Evolutionary conservation across 1,284 basidiomycete genomes (phyloP).

Genomic region (Heterobasidion parviporum): DNA sequence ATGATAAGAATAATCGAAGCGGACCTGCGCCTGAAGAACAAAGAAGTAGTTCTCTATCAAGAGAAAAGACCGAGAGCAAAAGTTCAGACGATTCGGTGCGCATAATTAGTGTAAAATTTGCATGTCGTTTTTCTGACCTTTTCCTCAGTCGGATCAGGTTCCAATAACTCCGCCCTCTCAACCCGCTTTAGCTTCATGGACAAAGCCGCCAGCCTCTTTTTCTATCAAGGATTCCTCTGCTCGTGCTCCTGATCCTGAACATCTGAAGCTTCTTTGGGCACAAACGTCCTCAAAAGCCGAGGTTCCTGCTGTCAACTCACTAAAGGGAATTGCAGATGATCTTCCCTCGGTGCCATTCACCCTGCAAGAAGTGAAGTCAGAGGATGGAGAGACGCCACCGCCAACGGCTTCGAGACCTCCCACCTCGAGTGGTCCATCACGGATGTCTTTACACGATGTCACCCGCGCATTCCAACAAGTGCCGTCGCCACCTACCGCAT

Average conservation of each 20-base stretch:
- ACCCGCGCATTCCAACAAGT: constrained; percentile 79
- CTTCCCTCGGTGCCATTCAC: constrained; percentile 67
- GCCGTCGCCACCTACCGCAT: constrained; percentile 39
- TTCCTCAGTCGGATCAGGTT: constrained; percentile 31
- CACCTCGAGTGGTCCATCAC: constrained; percentile 44
- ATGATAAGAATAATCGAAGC: neutral
- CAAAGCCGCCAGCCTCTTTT: constrained; percentile 32
- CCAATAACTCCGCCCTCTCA: constrained; percentile 41
- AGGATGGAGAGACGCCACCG: constrained; percentile 73
- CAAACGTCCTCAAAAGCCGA: constrained; percentile 60
- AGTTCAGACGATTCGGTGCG: constrained; percentile 40
- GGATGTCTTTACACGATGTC: constrained; percentile 74
- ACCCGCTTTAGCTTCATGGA: constrained; percentile 38
- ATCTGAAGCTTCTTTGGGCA: constrained; percentile 79
- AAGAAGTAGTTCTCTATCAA: neutral
- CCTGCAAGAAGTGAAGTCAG: constrained; percentile 73
- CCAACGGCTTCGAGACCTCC: constrained; percentile 27
- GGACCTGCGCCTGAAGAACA: neutral
- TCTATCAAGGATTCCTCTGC: constrained; percentile 57
- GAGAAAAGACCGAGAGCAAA: constrained; percentile 18
- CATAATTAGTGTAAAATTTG: constrained; percentile 3
- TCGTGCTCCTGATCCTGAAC: constrained; percentile 66
- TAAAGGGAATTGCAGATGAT: constrained; percentile 74
- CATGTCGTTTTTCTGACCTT: neutral
- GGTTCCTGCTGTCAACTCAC: constrained; percentile 61